phyloP scores from a whole-genome alignment of 2,329 filamentous ascomycete species.

The Cladorrhinum sp. region DNA sequence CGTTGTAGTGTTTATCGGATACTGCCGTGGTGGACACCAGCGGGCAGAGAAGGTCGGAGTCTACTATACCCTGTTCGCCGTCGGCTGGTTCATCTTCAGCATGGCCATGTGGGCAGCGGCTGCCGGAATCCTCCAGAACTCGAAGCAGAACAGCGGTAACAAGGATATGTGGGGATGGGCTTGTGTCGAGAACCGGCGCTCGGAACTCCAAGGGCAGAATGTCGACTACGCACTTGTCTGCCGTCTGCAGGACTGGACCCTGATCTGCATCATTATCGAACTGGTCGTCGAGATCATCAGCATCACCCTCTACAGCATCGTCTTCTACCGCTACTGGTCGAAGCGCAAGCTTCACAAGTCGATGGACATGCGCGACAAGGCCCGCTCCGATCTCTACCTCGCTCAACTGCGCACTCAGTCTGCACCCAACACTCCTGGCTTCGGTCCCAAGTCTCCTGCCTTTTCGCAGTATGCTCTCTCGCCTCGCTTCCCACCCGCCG shows the following conservation, averaged over 20 bases:
- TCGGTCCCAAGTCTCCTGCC: constrained; percentile 65
- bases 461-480: constrained; percentile 55
- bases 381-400: constrained; percentile 91
- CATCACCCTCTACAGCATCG: constrained; percentile 86
- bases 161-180: constrained; percentile 98
- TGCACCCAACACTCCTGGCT: constrained; percentile 90
- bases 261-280: constrained; percentile 97
- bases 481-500: constrained; percentile 57
- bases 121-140: constrained; percentile 78
- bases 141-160: constrained; percentile 67
- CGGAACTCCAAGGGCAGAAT: constrained; percentile 72
- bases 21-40: constrained; percentile 83
- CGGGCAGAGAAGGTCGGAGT: constrained; percentile 89
- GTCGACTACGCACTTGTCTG: constrained; percentile 89
- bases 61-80: constrained; percentile 93
- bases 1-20: constrained; percentile 75
- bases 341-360: constrained; percentile 94
- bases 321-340: constrained; percentile 97
- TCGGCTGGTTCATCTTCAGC: constrained; percentile 90
- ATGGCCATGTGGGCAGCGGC: constrained; percentile 89
- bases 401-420: constrained; percentile 80
- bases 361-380: constrained; percentile 93
- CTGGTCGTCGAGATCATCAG: constrained; percentile 88
- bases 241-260: constrained; percentile 85
- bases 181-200: constrained; percentile 84